Evolutionary conservation across 1,284 basidiomycete species (phyloP), one percentile per base, ranked within the genome.

Genomic region (Anthracocystis setariae): DNA sequence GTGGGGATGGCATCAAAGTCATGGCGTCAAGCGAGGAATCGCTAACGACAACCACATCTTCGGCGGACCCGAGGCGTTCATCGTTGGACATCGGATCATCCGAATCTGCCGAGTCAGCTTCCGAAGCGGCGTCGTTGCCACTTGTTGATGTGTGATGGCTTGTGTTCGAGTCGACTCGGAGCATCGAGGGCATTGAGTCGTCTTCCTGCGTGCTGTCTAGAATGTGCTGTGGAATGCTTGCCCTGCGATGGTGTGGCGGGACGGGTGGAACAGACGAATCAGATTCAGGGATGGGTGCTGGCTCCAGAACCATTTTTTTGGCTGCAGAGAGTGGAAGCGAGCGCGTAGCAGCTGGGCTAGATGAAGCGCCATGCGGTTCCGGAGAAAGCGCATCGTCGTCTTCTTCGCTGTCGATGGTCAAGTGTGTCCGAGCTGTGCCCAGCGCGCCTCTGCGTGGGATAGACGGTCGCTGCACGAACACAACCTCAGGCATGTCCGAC

Each of bases 401-500:
- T n/a, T 66, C 52, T n/a, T 67, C 57, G 29, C 49, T 60, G n/a
- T 61, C 57, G 39, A 45, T 37, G 5, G 45, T 33, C 23, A 67
- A 35, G 2, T 21, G 45, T 24, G 48, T 23, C 13, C 47, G 39
- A 2, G 64, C 51, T 12, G 56, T n/a, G 12, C 58, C 33, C 3
- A 67, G 29, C 4, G 51, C 55, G 13, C 64, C 53, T 44, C 64
- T 48, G 8, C 64, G 51, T 7, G 56, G 50, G 8, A 52, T 10
- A 1, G 56, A 35, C 1, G 53, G 45, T 27, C 53, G 32, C 1
- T 37, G 29, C 0, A 67, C 49, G 25, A 51, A 56, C 3, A 46
- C 40, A 20, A 57, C 35, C 12, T 52, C 44, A 0, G 57, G 17
- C 2, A 17, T 35, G 15, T 43, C 45, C 12, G 53, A 24, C 1